Evolutionary conservation across 176 grass and related monocot species (phyloP).

Genomic region (Triticum monococcum): DNA sequence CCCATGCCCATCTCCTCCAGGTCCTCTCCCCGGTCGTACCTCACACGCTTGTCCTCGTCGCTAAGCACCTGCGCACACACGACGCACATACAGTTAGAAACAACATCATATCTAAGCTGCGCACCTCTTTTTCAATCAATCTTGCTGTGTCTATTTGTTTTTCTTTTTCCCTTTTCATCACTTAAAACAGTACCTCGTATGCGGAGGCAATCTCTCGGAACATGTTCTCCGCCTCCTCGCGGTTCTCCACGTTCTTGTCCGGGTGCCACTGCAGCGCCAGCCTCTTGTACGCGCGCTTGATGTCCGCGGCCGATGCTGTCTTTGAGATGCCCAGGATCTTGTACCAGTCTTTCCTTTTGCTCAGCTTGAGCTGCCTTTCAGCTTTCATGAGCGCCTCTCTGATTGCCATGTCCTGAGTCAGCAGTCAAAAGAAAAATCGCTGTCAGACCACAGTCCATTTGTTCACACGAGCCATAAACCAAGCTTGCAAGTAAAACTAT

Average conservation of each 20-base stretch:
- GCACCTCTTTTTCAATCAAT: background rate
- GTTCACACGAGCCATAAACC: background rate
- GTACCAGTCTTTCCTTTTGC: slow-evolving; percentile 98
- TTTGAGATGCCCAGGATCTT: slow-evolving; percentile 86
- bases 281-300: slow-evolving; percentile 96
- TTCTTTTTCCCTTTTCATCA: background rate
- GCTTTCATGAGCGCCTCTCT: slow-evolving; percentile 83
- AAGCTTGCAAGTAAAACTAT: background rate
- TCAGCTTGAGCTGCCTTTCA: slow-evolving; percentile 88
- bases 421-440: background rate
- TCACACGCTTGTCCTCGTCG: slow-evolving; percentile 89
- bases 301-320: slow-evolving; percentile 74
- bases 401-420: slow-evolving; percentile 83
- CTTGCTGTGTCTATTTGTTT: background rate
- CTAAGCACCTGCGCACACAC: slow-evolving; percentile 65
- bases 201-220: slow-evolving; percentile 93
- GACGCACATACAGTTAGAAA: background rate
- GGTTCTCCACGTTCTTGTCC: slow-evolving; percentile 95
- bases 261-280: slow-evolving; percentile 98
- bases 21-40: slow-evolving; percentile 91
- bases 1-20: slow-evolving; percentile 79
- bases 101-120: background rate
- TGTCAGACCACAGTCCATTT: background rate
- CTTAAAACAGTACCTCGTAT: slow-evolving; percentile 69
- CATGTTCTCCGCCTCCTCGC: slow-evolving; percentile 87